A percentile compares a stretch with the other conserved stretches of the same genome.
These are phyloP conservation scores for Lindgomyces ingoldianus DNA, from an alignment of 495 filamentous ascomycete species.

Conservation along the genomic window DNA sequence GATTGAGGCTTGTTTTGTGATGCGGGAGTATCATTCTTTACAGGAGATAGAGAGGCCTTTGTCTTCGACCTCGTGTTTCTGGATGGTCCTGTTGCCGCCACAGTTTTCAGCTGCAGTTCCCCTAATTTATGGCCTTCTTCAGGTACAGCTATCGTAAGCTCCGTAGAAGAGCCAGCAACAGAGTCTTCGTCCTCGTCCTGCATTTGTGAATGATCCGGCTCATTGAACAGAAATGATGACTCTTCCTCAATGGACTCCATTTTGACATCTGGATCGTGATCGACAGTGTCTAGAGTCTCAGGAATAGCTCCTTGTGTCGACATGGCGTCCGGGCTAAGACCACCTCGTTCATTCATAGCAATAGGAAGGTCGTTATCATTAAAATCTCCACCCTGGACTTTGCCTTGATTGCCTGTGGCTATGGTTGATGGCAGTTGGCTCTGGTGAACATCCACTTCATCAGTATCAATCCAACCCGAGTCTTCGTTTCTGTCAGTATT, in stretches of 20 bases:
- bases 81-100: slow-evolving; percentile 21
- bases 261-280: slow-evolving; percentile 18
- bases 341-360: background rate
- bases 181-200: slow-evolving; percentile 9
- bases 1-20: background rate
- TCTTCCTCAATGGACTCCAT: slow-evolving; percentile 31
- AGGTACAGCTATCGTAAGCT: slow-evolving; percentile 16
- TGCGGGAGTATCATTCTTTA: slow-evolving; percentile 7
- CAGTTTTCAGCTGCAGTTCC: slow-evolving; percentile 5
- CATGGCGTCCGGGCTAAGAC: background rate
- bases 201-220: background rate
- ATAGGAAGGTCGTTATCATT: background rate
- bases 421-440: no score
- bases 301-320: background rate
- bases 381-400: no score
- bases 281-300: background rate
- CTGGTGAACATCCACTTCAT: no score
- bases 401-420: no score
- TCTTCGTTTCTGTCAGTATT: no score
- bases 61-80: slow-evolving; percentile 38
- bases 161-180: slow-evolving; percentile 2
- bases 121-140: slow-evolving; percentile 22
- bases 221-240: background rate
- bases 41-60: slow-evolving; percentile 16
- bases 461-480: no score